Evolutionary conservation across 2,329 filamentous ascomycete genomes (phyloP), one percentile per base, ranked within the genome.

Genomic region (Coleophoma crateriformis): DNA sequence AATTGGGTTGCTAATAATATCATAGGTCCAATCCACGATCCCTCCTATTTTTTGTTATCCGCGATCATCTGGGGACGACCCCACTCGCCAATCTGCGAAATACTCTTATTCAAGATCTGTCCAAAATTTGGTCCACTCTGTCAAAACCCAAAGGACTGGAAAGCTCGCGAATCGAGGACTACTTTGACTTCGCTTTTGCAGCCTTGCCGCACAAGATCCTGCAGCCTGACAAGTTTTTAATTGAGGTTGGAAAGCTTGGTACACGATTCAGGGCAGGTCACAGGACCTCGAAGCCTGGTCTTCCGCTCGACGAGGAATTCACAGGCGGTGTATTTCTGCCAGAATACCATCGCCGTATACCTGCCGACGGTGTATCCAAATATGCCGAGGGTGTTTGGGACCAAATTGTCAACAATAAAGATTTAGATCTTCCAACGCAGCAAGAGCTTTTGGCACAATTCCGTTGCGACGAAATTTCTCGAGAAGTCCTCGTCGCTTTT

Each of bases 341-440:
- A 19, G 91, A 96, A 61, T 99, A 99, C 67, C 94, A 99, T 71
- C 81, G 94, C 53, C 81, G 94, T 50, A 99, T 99, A 55, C 94
- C 94, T 11, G 94, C 94, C 10, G 94, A 99, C 67, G 94, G 94
- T n/a, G 94, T 97, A 65, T 88, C 92, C 0, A 78, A 90, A 52
- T 99, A 99, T 61, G 91, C 94, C 0, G 84, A 94, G 65, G 90
- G 91, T 38, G 83, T 99, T 41, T 99, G 94, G 94, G 91, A 97
- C 62, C 92, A 97, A 70, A 99, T 99, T 64, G 91, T 96, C 61
- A 88, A 92, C 74, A 99, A 99, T 77, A 99, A 99, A 70, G 94
- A 99, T 64, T 77, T 99, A 48, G 94, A 99, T 69, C 71, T 99
- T 51, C 94, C 94, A 3, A 97, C 94, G 0, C 94, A 99, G 67